These are phyloP conservation scores for Jamesozyma spencerorum DNA, from an alignment of 805 yeast genomes.

Conservation along the genomic window DNA sequence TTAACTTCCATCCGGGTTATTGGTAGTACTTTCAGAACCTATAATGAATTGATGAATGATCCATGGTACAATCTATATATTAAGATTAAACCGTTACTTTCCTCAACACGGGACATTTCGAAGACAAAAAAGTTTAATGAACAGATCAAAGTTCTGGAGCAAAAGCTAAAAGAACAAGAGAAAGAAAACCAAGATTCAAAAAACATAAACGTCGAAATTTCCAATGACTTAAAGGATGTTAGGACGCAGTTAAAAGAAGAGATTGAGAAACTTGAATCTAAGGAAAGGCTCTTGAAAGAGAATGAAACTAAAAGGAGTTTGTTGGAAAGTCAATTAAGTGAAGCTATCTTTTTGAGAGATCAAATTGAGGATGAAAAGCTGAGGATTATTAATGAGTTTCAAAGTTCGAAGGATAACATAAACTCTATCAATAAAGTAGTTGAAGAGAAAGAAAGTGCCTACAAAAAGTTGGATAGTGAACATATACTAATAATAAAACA, in stretches of 20 bases:
- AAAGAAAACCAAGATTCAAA: constrained; percentile 25
- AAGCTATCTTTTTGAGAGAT: constrained; percentile 13
- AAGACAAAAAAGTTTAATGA: constrained; percentile 50
- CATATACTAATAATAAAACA: constrained; percentile 39
- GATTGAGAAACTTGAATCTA: constrained; percentile 35
- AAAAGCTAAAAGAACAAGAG: constrained; percentile 34
- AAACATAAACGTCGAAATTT: constrained; percentile 19
- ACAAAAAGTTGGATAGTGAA: neutral
- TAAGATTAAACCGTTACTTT: constrained; percentile 65
- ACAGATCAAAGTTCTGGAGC: constrained; percentile 44
- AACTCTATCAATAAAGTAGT: constrained; percentile 14
- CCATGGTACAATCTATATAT: constrained; percentile 76
- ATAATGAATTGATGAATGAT: constrained; percentile 41
- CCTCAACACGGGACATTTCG: constrained; percentile 50
- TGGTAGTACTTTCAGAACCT: constrained; percentile 48
- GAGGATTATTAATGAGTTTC: constrained; percentile 15
- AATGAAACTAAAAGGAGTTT: constrained; percentile 35
- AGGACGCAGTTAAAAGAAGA: constrained; percentile 33
- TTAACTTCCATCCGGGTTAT: constrained; percentile 64
- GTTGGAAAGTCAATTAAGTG: constrained; percentile 19
- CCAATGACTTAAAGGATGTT: constrained; percentile 26
- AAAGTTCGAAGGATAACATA: constrained; percentile 12
- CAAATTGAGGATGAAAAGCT: constrained; percentile 24
- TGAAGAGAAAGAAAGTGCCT: constrained; percentile 25
- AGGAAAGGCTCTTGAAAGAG: constrained; percentile 37